These are phyloP conservation scores for Phytophthora ramorum DNA, from an alignment of 352 stramenopile species.

Conservation along the genomic window DNA sequence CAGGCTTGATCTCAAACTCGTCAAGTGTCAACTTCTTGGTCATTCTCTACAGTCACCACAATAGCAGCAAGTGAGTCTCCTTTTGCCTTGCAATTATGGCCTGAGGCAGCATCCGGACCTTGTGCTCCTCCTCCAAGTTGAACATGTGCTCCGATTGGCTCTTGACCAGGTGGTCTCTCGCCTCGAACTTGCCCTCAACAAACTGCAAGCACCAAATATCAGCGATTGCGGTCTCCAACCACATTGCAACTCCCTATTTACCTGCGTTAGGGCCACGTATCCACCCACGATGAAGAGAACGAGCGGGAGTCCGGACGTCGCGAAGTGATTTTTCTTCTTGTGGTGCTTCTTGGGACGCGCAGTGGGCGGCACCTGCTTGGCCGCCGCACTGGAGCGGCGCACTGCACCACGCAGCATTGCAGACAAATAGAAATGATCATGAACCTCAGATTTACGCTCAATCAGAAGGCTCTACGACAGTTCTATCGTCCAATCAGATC, in stretches of 20 bases:
- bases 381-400: constrained; percentile 31
- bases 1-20: constrained; percentile 88
- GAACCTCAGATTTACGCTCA: constrained; percentile 14
- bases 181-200: constrained; percentile 84
- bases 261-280: constrained; percentile 79
- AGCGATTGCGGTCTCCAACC: background rate
- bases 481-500: constrained; percentile 16
- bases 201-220: constrained; percentile 50
- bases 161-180: constrained; percentile 81
- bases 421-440: constrained; percentile 9
- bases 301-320: constrained; percentile 74
- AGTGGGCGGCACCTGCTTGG: constrained; percentile 15
- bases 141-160: constrained; percentile 84
- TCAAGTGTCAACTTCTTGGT: constrained; percentile 83
- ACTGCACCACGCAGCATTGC: constrained; percentile 36
- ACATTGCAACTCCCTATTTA: constrained; percentile 17
- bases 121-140: constrained; percentile 88
- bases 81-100: background rate
- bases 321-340: constrained; percentile 72
- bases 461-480: too few relatives aligned
- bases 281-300: constrained; percentile 87
- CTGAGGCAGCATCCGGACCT: constrained; percentile 41
- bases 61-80: constrained; percentile 3
- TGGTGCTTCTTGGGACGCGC: constrained; percentile 36
- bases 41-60: constrained; percentile 66